A percentile compares a stretch with the other conserved stretches of the same genome.
These are phyloP conservation scores for Poteriospumella lacustris DNA, from an alignment of 108 stramenopile genomes.

Conservation along the genomic window DNA sequence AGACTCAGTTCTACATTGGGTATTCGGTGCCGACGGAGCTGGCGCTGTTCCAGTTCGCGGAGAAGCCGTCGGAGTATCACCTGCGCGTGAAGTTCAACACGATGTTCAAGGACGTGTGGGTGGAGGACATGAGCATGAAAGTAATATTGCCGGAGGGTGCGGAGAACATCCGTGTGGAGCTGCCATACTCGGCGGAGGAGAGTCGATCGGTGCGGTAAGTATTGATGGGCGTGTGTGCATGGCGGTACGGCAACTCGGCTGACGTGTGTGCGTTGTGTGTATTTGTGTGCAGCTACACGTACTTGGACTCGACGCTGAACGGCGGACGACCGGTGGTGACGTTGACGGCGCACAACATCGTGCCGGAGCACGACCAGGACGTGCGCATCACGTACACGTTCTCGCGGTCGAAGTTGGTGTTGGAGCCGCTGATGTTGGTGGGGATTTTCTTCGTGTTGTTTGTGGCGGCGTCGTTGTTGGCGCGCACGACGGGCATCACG, in stretches of 20 bases:
- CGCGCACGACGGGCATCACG: no score
- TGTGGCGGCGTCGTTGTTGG: background rate
- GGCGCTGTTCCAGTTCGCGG: background rate
- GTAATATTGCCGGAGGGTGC: constrained; percentile 57
- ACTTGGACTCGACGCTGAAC: constrained; percentile 40
- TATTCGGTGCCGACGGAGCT: constrained; percentile 50
- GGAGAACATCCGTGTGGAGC: constrained; percentile 36
- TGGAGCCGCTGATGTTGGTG: constrained; percentile 37
- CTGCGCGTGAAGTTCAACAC: constrained; percentile 42
- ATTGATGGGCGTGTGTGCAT: no score
- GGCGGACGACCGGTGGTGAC: constrained; percentile 52
- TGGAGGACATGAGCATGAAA: constrained; percentile 49
- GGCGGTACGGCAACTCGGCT: no score
- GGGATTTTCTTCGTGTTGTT: constrained; percentile 27
- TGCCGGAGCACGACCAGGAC: constrained; percentile 49
- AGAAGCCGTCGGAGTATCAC: constrained; percentile 29
- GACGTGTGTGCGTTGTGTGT: no score
- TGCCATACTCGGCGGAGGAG: constrained; percentile 30
- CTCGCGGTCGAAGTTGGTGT: background rate
- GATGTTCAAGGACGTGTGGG: constrained; percentile 40
- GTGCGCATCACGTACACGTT: constrained; percentile 27
- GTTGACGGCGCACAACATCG: constrained; percentile 47
- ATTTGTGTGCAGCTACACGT: constrained; percentile 40
- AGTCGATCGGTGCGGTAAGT: constrained; percentile 35
- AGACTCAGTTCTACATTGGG: constrained; percentile 54